Evolutionary conservation across 176 grass and related monocot genomes (phyloP), one percentile per base, ranked within the genome.

Genomic region (Oryza rufipogon): DNA sequence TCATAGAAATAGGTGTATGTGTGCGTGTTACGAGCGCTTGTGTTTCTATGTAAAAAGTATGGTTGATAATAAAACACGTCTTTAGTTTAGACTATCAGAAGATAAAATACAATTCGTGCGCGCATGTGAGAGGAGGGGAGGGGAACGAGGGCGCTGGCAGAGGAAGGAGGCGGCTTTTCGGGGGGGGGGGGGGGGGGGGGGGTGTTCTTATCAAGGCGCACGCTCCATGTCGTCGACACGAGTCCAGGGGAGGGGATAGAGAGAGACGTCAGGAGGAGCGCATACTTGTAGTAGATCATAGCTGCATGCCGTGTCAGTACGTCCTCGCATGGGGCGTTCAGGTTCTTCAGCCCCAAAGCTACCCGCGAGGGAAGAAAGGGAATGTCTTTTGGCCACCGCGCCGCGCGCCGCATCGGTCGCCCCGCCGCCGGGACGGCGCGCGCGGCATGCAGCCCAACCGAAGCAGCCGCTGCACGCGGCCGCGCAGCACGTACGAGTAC

Each of bases 141-240:
- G 15, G 49, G 74, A 80, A 81, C 94, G 91, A 81, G 72, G 66
- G 46, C 7, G 76, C 52, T 33, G 56, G 34, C 11, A 48, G 51
- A 48, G 51, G 51, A 47, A 66, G 25, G 25, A 75, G 8, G n/a
- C 47, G 48, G 39, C 85, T 87, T 92, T 89, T 74, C 23, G 52
- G 15, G n/a, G 15, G 28, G 83, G 94, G 28, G 83, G 94, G n/a
- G n/a, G 52, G 15, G n/a, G 15, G 52, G 15, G n/a, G 15, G 28
- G 83, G 94, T 89, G 94, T 76, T 84, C 81, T 94, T 94, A 78
- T 97, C 95, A 88, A 97, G 92, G 92, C 82, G 95, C 95, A 97
- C 92, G 95, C 95, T 69, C 41, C 34, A 33, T 58, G 13, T 70
- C 20, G 81, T 28, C 77, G 76, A 88, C 85, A 80, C 68, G 89